Base-by-base conservation (phyloP, 2,329 filamentous ascomycete species). In the Microsporum canis region DNA sequence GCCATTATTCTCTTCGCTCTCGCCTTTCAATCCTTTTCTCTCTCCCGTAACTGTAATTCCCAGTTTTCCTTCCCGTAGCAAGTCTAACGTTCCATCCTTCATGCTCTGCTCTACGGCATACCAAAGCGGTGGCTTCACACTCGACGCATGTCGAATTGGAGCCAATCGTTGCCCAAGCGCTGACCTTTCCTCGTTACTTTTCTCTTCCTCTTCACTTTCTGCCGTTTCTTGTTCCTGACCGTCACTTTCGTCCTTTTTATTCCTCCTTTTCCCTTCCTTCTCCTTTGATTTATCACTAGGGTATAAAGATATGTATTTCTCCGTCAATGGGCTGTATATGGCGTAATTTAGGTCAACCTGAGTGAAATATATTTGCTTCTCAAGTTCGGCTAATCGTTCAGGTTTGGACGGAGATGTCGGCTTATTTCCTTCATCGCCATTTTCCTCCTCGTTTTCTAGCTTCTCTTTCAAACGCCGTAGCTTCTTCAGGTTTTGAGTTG, bases 291-390 rank as follows among this genome's bases (percentile, higher is more conserved):
- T 64, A 60, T 71, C 66, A 60, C 71, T 71, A 5, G 76, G 75
- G 64, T 80, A 86, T 2, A 86, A 71, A 23, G 81, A 79, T 10
- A 82, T 76, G 70, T 87, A 87, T 62, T 82, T 80, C 67, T 81
- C 76, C 60, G 79, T 78, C 27, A 86, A 75, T 12, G 84, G 84
- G 64, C 80, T 84, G 69, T 84, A 85, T 43, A 82, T 77, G 5
- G 84, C 80, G 69, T 87, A 87, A 67, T 84, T 84, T 64, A 85
- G 70, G 68, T 85, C 83, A 27, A 85, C 78, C 59, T 81, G 78
- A 5, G 79, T 77, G 34, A 71, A 70, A 65, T 82, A 78, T 29
- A 82, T 71, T 58, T 73, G 72, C 49, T 65, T 63, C 63, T 68
- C 71, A 55, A 75, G 67, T 56, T 57, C 63, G 43, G 61, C 65